phyloP scores from a whole-genome alignment of 352 stramenopile genomes.

The Phytophthora pluvialis region DNA sequence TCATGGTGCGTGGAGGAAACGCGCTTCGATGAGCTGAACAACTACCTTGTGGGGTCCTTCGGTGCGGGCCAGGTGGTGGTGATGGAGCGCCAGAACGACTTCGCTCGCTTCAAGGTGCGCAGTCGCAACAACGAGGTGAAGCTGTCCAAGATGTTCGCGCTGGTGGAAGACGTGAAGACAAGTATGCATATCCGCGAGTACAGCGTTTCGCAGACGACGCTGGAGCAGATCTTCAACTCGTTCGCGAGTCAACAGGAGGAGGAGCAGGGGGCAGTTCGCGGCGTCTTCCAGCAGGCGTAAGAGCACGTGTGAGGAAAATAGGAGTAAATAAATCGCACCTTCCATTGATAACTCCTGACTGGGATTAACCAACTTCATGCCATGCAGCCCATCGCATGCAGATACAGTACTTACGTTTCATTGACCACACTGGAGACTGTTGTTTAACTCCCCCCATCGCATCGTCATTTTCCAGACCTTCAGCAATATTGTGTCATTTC shows the following conservation, averaged over 20 bases:
- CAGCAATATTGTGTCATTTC: no score
- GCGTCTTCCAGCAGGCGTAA: conserved; percentile 10
- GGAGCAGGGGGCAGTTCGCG: conserved; percentile 34
- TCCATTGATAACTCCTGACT: no score
- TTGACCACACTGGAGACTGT: no score
- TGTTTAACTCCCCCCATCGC: no score
- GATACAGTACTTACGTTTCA: no score
- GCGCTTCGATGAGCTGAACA: conserved; percentile 40
- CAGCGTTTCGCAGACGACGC: conserved; percentile 83
- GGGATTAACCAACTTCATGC: no score
- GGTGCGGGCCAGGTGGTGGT: conserved; percentile 21
- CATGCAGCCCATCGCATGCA: no score
- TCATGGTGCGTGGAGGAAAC: conserved; percentile 70
- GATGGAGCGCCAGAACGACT: conserved; percentile 66
- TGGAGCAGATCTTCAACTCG: conserved; percentile 91
- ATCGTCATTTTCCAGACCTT: no score
- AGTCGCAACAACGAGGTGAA: conserved; percentile 43
- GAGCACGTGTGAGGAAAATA: no score
- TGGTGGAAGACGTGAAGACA: conserved; percentile 60
- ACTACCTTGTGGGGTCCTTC: conserved; percentile 39
- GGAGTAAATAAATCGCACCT: no score
- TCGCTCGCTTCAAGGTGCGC: conserved; percentile 60
- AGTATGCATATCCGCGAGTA: conserved; percentile 77
- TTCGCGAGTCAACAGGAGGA: conserved; percentile 63
- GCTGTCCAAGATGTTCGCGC: conserved; percentile 68